Percentiles rank a stretch among this genome's conserved stretches.
Conservation (phyloP, 2,329 filamentous ascomycete species). For the Alternaria gansuensis region DNA sequence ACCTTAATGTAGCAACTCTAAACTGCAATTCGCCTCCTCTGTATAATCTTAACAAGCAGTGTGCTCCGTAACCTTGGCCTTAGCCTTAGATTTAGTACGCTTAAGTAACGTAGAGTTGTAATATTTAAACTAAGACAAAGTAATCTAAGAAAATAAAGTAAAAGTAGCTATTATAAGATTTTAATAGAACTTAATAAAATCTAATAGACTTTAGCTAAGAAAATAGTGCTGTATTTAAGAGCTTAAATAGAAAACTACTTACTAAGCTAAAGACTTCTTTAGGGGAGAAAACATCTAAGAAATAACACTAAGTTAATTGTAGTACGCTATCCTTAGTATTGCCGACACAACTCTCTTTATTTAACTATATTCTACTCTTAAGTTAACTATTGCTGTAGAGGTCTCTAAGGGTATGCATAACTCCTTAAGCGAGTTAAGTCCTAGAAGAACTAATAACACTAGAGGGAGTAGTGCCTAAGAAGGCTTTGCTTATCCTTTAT, state of each 20-base stretch:
- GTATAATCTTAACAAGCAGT: neutral
- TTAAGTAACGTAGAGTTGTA: conserved; percentile 2
- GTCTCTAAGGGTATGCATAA: conserved; percentile 6
- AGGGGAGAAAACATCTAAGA: conserved; percentile 6
- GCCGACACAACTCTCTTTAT: neutral
- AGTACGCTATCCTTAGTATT: conserved; percentile 4
- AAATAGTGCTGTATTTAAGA: neutral
- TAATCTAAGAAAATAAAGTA: conserved; percentile 6
- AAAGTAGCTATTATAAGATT: conserved; percentile 10
- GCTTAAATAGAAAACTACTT: conserved; percentile 13
- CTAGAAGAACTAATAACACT: conserved; percentile 11
- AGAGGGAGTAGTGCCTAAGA: conserved; percentile 13
- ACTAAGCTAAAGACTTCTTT: neutral
- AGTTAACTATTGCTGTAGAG: conserved; percentile 1
- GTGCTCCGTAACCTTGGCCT: neutral
- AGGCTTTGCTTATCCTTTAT: conserved; percentile 6
- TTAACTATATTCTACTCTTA: neutral
- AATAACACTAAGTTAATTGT: conserved; percentile 10
- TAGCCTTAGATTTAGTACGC: conserved; percentile 5
- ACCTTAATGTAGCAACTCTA: conserved; percentile 6
- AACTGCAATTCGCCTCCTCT: conserved; percentile 3
- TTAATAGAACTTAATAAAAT: conserved; percentile 6
- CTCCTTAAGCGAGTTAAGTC: conserved; percentile 4
- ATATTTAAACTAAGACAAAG: conserved; percentile 1
- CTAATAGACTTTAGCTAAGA: conserved; percentile 8